phyloP scores from a whole-genome alignment of 1,284 basidiomycete species.

The Tausonia pullulans region DNA sequence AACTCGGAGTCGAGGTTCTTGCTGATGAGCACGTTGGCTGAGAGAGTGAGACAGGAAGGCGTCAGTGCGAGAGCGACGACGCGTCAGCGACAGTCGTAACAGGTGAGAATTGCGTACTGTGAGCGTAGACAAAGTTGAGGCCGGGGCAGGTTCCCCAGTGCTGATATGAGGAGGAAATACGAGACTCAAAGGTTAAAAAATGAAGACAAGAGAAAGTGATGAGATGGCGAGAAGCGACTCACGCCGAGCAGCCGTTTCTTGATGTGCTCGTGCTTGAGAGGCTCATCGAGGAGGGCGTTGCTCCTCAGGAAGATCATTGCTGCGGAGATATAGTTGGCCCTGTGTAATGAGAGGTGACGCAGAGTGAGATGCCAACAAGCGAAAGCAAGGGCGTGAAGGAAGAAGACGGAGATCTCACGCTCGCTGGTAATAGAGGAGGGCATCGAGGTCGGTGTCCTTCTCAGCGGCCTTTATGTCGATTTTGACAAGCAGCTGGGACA shows the following conservation, averaged over 20 bases:
- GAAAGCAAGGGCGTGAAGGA: background rate
- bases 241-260: slow-evolving; percentile 47
- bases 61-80: no score
- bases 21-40: slow-evolving; percentile 54
- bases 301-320: slow-evolving; percentile 61
- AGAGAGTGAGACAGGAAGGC: no score
- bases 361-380: background rate
- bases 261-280: slow-evolving; percentile 32
- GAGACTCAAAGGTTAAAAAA: background rate
- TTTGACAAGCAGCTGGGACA: slow-evolving; percentile 33
- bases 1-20: slow-evolving; percentile 21
- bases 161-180: slow-evolving; percentile 22
- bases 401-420: slow-evolving; percentile 25
- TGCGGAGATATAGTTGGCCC: slow-evolving; percentile 28
- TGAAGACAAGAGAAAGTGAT: background rate
- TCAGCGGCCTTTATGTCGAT: slow-evolving; percentile 27
- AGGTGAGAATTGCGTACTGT: slow-evolving; percentile 27
- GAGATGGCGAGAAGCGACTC: background rate
- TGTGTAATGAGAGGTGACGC: background rate
- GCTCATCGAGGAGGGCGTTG: slow-evolving; percentile 55
- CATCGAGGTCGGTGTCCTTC: slow-evolving; percentile 30
- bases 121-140: slow-evolving; percentile 64
- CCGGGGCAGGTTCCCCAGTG: slow-evolving; percentile 50
- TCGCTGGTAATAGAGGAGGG: slow-evolving; percentile 35
- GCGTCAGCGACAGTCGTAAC: no score